Percentiles rank a stretch among this genome's conserved stretches.
Evolutionary conservation across 2,329 filamentous ascomycete species (phyloP).

Genomic region (Fragosphaeria purpurea): DNA sequence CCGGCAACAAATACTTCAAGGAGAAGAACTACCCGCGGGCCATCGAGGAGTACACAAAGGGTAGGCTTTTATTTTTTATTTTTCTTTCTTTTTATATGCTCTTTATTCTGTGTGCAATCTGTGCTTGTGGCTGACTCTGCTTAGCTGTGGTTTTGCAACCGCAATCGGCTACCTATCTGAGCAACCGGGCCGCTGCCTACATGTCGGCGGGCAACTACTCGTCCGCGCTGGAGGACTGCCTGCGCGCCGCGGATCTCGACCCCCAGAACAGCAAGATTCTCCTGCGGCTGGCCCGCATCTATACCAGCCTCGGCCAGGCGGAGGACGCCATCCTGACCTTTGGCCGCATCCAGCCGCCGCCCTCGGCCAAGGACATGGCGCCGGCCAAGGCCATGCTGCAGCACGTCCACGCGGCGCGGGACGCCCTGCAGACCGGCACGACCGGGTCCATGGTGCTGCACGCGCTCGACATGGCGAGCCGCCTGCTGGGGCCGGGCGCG

Average conservation of each 20-base stretch:
- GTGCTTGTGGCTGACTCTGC: neutral
- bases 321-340: conserved; percentile 80
- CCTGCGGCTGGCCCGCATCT: conserved; percentile 78
- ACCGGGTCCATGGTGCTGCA: conserved; percentile 86
- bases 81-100: neutral
- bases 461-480: conserved; percentile 83
- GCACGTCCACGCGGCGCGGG: conserved; percentile 70
- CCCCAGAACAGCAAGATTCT: conserved; percentile 80
- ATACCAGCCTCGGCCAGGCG: conserved; percentile 77
- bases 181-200: conserved; percentile 89
- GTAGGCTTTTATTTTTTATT: conserved; percentile 50
- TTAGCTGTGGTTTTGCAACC: conserved; percentile 82
- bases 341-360: conserved; percentile 65
- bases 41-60: conserved; percentile 90
- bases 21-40: conserved; percentile 80
- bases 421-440: conserved; percentile 62
- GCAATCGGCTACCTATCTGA: conserved; percentile 77
- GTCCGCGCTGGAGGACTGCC: conserved; percentile 79
- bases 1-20: conserved; percentile 96
- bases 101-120: neutral
- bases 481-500: conserved; percentile 63
- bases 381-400: conserved; percentile 76
- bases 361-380: conserved; percentile 75
- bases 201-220: conserved; percentile 76
- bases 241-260: conserved; percentile 70